Base-by-base conservation (phyloP, 805 yeast genomes). In the Lachancea nothofagi region DNA sequence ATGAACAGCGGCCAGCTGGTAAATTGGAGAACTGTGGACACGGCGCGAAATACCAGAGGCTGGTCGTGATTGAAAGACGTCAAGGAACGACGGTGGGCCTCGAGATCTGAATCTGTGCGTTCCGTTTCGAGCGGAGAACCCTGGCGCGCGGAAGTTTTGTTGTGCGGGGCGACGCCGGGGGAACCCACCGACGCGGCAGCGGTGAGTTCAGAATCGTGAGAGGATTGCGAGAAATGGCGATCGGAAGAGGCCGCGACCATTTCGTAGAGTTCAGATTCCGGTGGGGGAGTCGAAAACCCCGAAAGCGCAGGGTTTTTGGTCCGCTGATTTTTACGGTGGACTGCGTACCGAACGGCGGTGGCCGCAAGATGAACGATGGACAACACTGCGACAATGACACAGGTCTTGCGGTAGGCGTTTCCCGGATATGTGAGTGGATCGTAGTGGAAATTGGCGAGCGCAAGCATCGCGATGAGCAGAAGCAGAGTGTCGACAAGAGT, bases 341-440 rank as follows among this genome's bases (percentile, higher is more conserved):
- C n/a, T 2, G 77, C 71, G 8, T 67, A 60, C 34, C 68, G 62
- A 24, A 82, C 52, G 5, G 79, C 48, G 0, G 87, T 80, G 13
- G 76, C 55, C 9, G 67, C 44, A 54, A 72, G 75, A 48, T 85
- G 95, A 2, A 67, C 61, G 2, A 71, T 42, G 2, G 78, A 60
- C 8, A 77, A 59, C 36, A 80, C 55, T 8, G 81, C 61, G 43
- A 87, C 61, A 8, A 83, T 72, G 54, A 74, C 65, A 18, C 83
- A 72, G 77, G 84, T 77, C 51, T 71, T 74, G 10, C 75, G 64
- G 61, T 88, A 88, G 1, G 83, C 80, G 55, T 85, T 85, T 29
- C 72, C 69, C 1, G 95, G 95, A 57, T 86, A 90, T n/a, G n/a
- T n/a, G n/a, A n/a, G n/a, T n/a, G n/a, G n/a, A n/a, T n/a, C n/a